Percentiles rank a stretch among this genome's conserved stretches.
phyloP scores from a whole-genome alignment of 495 filamentous ascomycete species.

The Trichoderma orchidacearum region DNA sequence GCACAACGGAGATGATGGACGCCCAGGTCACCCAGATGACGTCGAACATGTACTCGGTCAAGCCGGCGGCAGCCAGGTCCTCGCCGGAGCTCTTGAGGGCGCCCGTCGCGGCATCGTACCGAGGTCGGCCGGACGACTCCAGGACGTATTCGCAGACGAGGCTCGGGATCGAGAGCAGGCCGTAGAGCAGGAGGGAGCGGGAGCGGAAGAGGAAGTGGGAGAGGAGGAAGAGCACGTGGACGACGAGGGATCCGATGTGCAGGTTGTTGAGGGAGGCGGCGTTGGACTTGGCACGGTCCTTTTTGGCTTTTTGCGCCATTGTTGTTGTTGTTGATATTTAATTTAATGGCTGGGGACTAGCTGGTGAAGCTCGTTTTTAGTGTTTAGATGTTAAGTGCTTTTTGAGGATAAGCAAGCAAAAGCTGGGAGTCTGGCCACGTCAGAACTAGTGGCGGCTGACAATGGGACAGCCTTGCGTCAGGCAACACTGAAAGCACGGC shows the following conservation, averaged over 20 bases:
- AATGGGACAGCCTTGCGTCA: too few relatives aligned
- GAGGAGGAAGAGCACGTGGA: slow-evolving; percentile 63
- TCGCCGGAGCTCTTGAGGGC: slow-evolving; percentile 65
- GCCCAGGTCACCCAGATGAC: slow-evolving; percentile 84
- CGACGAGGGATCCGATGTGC: slow-evolving; percentile 53
- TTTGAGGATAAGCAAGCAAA: too few relatives aligned
- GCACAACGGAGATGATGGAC: slow-evolving; percentile 45
- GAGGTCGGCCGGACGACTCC: slow-evolving; percentile 70
- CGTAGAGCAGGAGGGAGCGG: slow-evolving; percentile 57
- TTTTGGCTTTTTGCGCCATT: slow-evolving; percentile 84
- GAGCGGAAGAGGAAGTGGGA: slow-evolving; percentile 52
- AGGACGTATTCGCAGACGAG: slow-evolving; percentile 71
- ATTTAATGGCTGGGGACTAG: neutral
- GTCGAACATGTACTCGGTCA: slow-evolving; percentile 98
- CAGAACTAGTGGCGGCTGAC: too few relatives aligned
- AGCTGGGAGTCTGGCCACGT: too few relatives aligned
- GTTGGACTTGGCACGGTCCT: slow-evolving; percentile 79
- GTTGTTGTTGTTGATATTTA: too few relatives aligned
- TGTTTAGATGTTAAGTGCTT: too few relatives aligned
- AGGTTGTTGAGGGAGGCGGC: slow-evolving; percentile 57
- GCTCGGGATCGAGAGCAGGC: slow-evolving; percentile 57
- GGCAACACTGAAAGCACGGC: too few relatives aligned
- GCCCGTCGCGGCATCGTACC: slow-evolving; percentile 45
- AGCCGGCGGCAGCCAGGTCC: slow-evolving; percentile 72
- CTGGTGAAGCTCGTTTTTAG: too few relatives aligned